Percentiles rank a stretch among this genome's conserved stretches.
Conservation (phyloP, 768 basidiomycete genomes). For the Termitomyces sp. region DNA sequence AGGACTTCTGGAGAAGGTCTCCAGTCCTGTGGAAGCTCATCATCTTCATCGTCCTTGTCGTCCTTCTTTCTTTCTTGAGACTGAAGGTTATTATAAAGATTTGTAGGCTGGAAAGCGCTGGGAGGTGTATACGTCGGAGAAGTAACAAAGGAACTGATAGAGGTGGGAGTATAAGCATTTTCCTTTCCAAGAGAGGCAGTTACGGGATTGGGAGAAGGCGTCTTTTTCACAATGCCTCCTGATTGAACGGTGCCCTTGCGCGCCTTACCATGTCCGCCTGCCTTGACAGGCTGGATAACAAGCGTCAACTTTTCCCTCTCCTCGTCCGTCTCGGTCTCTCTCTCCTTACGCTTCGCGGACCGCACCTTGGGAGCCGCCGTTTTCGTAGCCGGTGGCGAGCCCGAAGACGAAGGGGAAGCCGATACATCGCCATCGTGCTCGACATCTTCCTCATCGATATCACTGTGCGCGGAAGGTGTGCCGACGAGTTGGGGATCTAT, state of each 20-base stretch:
- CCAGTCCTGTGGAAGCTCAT: constrained; percentile 71
- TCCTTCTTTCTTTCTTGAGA: constrained; percentile 3
- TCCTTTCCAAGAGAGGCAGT: constrained; percentile 18
- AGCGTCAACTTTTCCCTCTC: constrained; percentile 35
- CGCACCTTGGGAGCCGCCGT: constrained; percentile 6
- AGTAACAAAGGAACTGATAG: constrained; percentile 6
- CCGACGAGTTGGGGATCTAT: constrained; percentile 79
- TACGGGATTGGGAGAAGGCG: constrained; percentile 19
- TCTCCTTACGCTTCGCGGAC: constrained; percentile 5
- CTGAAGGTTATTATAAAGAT: constrained; percentile 3
- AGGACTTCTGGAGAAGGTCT: constrained; percentile 89
- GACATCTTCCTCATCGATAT: constrained; percentile 27
- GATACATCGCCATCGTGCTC: constrained; percentile 14
- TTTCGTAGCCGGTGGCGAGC: constrained; percentile 11
- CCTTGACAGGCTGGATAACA: constrained; percentile 49
- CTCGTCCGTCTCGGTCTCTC: constrained; percentile 15
- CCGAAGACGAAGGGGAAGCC: constrained; percentile 6
- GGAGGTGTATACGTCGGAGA: constrained; percentile 14
- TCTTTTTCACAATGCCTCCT: constrained; percentile 68
- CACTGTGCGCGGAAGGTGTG: constrained; percentile 43
- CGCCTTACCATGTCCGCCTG: constrained; percentile 54
- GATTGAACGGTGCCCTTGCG: constrained; percentile 66
- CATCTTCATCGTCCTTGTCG: constrained; percentile 37
- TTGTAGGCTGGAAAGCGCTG: constrained; percentile 12
- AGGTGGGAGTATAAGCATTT: constrained; percentile 26